These are phyloP conservation scores for Stephania yunnanensis DNA, from an alignment of 164 flowering plant genomes.

Conservation along the genomic window DNA sequence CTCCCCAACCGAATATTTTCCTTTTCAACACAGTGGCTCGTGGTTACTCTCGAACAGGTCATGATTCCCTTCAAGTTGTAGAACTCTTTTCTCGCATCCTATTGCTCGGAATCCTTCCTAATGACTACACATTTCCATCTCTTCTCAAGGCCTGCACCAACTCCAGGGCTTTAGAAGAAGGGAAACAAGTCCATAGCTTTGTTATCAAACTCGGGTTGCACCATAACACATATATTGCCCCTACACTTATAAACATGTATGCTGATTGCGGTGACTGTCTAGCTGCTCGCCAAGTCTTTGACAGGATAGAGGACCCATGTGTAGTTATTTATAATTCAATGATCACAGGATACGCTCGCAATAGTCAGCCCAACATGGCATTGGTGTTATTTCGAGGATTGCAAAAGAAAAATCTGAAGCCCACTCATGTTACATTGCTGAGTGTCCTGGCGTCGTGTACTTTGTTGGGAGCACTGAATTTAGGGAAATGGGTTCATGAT, in stretches of 20 bases:
- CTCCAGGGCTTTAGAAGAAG: constrained; percentile 46
- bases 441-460: constrained; percentile 58
- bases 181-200: constrained; percentile 52
- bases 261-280: constrained; percentile 40
- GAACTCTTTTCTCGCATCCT: constrained; percentile 30
- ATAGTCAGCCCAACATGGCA: constrained; percentile 56
- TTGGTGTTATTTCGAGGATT: constrained; percentile 56
- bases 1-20: constrained; percentile 45
- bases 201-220: constrained; percentile 40
- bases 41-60: constrained; percentile 45
- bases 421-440: constrained; percentile 59
- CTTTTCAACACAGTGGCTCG: constrained; percentile 56
- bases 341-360: constrained; percentile 45
- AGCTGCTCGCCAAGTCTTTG: constrained; percentile 45
- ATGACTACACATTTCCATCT: constrained; percentile 59
- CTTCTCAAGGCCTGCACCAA: constrained; percentile 58
- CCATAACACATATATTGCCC: constrained; percentile 36
- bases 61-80: constrained; percentile 35
- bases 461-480: constrained; percentile 53
- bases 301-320: constrained; percentile 38
- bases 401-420: constrained; percentile 40
- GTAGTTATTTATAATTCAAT: constrained; percentile 58
- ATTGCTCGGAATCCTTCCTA: constrained; percentile 33
- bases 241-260: constrained; percentile 59
- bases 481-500: constrained; percentile 73